Base-by-base conservation (phyloP, 148 eudicot genomes). In the Vaccinium corymbosum region DNA sequence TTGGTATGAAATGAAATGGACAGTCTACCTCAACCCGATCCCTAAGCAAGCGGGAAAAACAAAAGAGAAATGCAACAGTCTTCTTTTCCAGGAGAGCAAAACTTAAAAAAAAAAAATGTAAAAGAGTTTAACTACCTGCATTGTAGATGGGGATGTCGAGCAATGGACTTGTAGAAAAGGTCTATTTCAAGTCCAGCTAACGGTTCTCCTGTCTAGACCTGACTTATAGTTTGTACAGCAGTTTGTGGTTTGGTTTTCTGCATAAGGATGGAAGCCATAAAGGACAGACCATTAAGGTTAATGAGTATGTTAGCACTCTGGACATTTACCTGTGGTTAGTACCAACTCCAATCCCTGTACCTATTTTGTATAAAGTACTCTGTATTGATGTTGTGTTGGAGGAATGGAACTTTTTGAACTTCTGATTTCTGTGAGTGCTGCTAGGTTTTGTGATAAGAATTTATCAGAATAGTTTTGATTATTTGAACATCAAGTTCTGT, bases 341-440 rank as follows among this genome's bases (percentile, higher is more conserved):
- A 20, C 29, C 70, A 76, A 76, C 56, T 48, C 17, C 79, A 4
- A 76, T n/a, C 79, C 29, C 20, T 49, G 15, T 76, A 49, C 79
- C 56, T 49, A 11, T n/a, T 29, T n/a, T n/a, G 22, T 74, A 19
- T 25, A 17, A 74, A 74, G 22, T 19, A 42, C 13, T 14, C 35
- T 42, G 22, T 46, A 17, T 42, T 10, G 49, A 46, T 42, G 13
- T 17, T 7, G 27, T 42, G 13, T 17, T 7, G 15, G 78, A 46
- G 22, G 78, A 73, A 46, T 20, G 51, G 51, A 1, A 42, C 22
- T 74, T 7, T 72, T 72, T 35, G 38, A 35, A 72, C 35, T 16
- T 74, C 78, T 74, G 25, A 7, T 17, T 74, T 46, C 52, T 75
- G 78, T 20, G n/a, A 64, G 53, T 46, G 78, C 53, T 75, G 78